Conservation (phyloP, 306 rosid genomes). For the Ormosia semicastrata region DNA sequence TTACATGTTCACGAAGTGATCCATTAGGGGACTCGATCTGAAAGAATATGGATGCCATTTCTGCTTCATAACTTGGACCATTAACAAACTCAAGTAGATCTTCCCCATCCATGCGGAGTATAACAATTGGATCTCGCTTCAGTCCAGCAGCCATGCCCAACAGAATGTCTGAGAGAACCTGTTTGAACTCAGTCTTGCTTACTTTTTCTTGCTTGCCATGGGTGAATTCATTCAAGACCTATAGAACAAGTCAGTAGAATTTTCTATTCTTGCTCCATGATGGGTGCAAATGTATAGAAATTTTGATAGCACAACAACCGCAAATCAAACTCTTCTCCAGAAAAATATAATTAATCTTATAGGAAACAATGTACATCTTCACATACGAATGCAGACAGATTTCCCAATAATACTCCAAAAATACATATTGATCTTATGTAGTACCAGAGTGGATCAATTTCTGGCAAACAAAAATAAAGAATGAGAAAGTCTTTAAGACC, state of each 20-base stretch:
- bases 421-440: neutral
- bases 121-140: constrained; percentile 87
- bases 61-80: constrained; percentile 66
- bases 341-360: neutral
- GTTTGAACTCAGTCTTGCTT: constrained; percentile 89
- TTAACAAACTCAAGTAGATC: constrained; percentile 80
- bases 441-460: neutral
- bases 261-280: neutral
- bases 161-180: constrained; percentile 84
- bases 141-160: constrained; percentile 98
- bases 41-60: constrained; percentile 56
- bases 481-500: neutral
- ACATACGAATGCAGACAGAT: neutral
- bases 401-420: neutral
- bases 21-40: constrained; percentile 42
- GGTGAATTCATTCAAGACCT: constrained; percentile 93
- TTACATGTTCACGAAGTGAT: constrained; percentile 52
- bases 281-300: neutral
- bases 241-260: constrained; percentile 10
- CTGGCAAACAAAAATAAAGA: neutral
- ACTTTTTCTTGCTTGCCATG: constrained; percentile 88
- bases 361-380: neutral
- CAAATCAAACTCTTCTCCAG: neutral
- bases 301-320: no score
- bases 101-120: constrained; percentile 94